Conservation (phyloP, 331 rosid species). For the Pyracantha coccinea region DNA sequence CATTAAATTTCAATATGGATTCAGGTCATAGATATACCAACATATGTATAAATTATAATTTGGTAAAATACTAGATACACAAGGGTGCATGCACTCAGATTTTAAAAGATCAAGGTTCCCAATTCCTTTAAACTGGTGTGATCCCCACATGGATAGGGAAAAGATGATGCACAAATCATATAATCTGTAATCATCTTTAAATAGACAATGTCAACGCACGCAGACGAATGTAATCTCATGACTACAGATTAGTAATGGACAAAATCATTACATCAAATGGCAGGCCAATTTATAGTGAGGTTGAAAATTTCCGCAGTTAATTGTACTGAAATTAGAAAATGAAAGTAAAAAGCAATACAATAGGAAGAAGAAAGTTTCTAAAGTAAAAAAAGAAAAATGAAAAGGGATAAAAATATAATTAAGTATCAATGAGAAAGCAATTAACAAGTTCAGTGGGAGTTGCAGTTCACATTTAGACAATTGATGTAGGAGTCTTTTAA, state of each 20-base stretch:
- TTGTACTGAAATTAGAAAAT: neutral
- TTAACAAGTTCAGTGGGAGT: neutral
- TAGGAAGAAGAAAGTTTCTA: neutral
- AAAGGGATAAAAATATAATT: neutral
- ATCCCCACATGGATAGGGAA: neutral
- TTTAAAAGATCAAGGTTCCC: neutral
- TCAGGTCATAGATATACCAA: neutral
- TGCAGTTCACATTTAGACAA: neutral
- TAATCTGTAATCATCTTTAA: neutral
- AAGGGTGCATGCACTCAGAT: neutral
- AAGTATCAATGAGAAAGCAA: neutral
- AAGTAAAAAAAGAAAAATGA: neutral
- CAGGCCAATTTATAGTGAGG: neutral
- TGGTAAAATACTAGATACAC: neutral
- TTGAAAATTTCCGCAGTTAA: neutral
- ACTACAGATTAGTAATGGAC: neutral
- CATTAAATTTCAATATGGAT: neutral
- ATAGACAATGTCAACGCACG: neutral
- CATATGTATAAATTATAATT: neutral
- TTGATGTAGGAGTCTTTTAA: neutral
- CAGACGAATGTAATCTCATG: neutral
- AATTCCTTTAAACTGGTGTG: neutral
- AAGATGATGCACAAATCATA: neutral
- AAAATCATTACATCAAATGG: slow-evolving; percentile 1
- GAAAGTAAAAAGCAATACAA: neutral